These are phyloP conservation scores for Xerocomellus chrysenteron DNA, from an alignment of 768 basidiomycete species.

Conservation along the genomic window DNA sequence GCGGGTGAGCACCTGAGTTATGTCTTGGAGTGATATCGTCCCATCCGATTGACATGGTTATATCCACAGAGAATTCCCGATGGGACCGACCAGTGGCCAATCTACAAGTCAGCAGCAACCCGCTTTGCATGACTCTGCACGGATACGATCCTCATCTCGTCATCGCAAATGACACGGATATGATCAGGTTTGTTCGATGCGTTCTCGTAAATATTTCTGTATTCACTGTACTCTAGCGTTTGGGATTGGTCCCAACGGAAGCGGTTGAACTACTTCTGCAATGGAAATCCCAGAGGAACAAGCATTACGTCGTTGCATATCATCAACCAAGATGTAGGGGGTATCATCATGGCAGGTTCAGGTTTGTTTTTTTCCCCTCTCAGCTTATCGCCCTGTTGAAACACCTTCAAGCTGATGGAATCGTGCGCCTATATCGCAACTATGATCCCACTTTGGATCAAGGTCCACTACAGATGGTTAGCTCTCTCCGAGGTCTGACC, in stretches of 20 bases:
- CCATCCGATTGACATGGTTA: background rate
- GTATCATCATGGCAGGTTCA: constrained; percentile 84
- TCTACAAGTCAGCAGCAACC: constrained; percentile 56
- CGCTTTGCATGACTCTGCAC: constrained; percentile 84
- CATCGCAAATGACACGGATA: constrained; percentile 80
- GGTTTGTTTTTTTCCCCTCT: constrained; percentile 45
- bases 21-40: constrained; percentile 20
- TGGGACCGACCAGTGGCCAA: constrained; percentile 77
- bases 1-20: constrained; percentile 57
- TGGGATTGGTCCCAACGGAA: constrained; percentile 92
- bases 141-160: constrained; percentile 89
- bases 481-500: constrained; percentile 85
- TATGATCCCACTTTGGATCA: constrained; percentile 76
- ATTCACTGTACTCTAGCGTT: constrained; percentile 50
- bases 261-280: constrained; percentile 80
- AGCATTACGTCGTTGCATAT: constrained; percentile 87
- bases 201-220: background rate
- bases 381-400: background rate
- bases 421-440: constrained; percentile 88
- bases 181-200: constrained; percentile 63
- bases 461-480: constrained; percentile 85
- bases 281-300: constrained; percentile 80
- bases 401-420: constrained; percentile 72
- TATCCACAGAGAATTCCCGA: constrained; percentile 48
- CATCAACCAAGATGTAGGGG: constrained; percentile 94